phyloP scores from a whole-genome alignment of 1,139 yeast species.

The Candida pseudoviswanathii region DNA sequence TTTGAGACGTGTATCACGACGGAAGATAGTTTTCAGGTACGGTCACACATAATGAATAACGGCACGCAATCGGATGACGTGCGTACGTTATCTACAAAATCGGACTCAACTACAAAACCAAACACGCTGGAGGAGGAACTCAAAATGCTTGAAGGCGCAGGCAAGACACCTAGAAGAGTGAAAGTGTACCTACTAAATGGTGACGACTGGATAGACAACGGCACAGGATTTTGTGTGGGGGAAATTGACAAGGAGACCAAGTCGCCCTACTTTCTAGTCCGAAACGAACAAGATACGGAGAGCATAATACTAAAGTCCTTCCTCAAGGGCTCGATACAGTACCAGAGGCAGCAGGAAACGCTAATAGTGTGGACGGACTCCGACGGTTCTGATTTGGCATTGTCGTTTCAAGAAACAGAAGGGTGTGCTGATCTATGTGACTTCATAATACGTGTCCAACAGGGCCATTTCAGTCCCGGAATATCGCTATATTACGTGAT shows the following conservation, averaged over 20 bases:
- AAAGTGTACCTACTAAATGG: constrained; percentile 82
- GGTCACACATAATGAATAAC: background rate
- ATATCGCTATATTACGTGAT: constrained; percentile 76
- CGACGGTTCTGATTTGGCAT: constrained; percentile 78
- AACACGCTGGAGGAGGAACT: constrained; percentile 3
- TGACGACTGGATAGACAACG: constrained; percentile 89
- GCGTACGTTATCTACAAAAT: background rate
- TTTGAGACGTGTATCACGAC: background rate
- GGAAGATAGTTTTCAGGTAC: background rate
- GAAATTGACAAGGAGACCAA: constrained; percentile 44
- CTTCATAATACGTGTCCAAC: constrained; percentile 71
- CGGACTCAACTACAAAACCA: background rate
- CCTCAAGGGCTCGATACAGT: constrained; percentile 76
- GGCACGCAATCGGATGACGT: background rate
- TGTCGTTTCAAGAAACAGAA: constrained; percentile 88
- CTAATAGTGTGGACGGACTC: constrained; percentile 91
- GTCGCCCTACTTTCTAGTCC: constrained; percentile 68
- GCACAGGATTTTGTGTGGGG: constrained; percentile 90
- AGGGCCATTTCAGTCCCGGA: constrained; percentile 57
- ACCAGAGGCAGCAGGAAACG: constrained; percentile 93
- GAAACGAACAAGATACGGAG: constrained; percentile 64
- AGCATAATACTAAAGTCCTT: constrained; percentile 65
- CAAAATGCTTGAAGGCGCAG: constrained; percentile 12
- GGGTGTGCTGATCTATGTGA: constrained; percentile 88
- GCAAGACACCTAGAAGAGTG: constrained; percentile 65